Conservation (phyloP, 768 basidiomycete genomes). For the Mycena galericulata region DNA sequence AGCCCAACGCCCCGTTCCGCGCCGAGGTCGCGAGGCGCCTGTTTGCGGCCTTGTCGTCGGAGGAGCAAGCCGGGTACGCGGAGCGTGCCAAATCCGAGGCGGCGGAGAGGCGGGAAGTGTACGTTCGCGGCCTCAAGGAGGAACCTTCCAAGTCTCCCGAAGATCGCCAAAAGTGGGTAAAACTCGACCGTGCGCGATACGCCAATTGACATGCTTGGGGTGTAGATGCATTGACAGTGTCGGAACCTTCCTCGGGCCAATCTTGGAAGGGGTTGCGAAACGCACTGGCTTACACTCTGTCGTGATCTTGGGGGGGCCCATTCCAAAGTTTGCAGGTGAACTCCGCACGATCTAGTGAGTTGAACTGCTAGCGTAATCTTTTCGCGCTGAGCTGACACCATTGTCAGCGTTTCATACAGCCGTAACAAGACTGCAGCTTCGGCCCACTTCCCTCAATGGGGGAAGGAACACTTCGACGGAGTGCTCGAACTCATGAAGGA, state of each 20-base stretch:
- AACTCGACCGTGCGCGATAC: too few relatives aligned
- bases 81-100: conserved; percentile 1
- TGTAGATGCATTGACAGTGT: not conserved
- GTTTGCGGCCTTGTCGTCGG: not conserved
- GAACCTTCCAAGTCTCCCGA: not conserved
- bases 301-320: not conserved
- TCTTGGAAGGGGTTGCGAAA: not conserved
- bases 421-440: not conserved
- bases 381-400: not conserved
- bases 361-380: not conserved
- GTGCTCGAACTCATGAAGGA: not conserved
- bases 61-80: not conserved
- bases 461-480: not conserved
- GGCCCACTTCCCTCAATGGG: not conserved
- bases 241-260: not conserved
- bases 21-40: not conserved
- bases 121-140: not conserved
- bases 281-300: not conserved
- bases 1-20: not conserved
- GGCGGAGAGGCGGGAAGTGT: not conserved
- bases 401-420: not conserved
- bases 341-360: not conserved
- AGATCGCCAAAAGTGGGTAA: not conserved
- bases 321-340: not conserved
- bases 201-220: not conserved